These are phyloP conservation scores for Megacollybia marginata DNA, from an alignment of 768 basidiomycete genomes.

Conservation along the genomic window DNA sequence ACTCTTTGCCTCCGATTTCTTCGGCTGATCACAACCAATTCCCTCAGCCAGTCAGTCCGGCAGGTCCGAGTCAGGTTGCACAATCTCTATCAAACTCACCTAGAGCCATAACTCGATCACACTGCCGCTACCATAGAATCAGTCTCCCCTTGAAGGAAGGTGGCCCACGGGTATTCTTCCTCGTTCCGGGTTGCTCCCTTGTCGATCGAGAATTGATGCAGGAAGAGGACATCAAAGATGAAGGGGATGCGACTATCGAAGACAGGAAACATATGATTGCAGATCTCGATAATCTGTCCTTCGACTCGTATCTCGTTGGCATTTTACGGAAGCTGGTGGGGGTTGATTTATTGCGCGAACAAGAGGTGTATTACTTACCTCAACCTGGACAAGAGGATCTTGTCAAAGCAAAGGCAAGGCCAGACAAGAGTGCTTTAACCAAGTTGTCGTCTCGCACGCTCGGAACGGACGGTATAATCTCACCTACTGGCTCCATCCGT, in stretches of 20 bases:
- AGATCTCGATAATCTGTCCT: slow-evolving; percentile 43
- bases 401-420: slow-evolving; percentile 1
- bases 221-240: slow-evolving; percentile 54
- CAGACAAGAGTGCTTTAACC: not conserved
- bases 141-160: slow-evolving; percentile 50
- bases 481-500: slow-evolving; percentile 5
- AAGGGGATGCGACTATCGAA: slow-evolving; percentile 46
- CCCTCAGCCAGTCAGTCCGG: slow-evolving; percentile 1
- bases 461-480: not conserved
- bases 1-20: not conserved
- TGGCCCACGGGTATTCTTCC: slow-evolving; percentile 48
- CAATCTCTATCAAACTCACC: slow-evolving; percentile 8
- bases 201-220: slow-evolving; percentile 48
- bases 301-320: slow-evolving; percentile 47
- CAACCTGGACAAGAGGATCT: slow-evolving; percentile 34
- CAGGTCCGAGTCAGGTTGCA: not conserved
- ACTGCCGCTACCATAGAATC: slow-evolving; percentile 65
- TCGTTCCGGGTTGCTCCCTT: slow-evolving; percentile 65
- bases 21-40: not conserved
- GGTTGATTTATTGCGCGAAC: slow-evolving; percentile 54
- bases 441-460: not conserved
- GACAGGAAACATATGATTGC: slow-evolving; percentile 40
- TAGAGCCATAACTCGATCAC: slow-evolving; percentile 41
- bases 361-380: slow-evolving; percentile 60
- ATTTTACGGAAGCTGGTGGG: slow-evolving; percentile 56